Base-by-base conservation (phyloP, 2,329 filamentous ascomycete genomes). In the Ophiosphaerella korrae region DNA sequence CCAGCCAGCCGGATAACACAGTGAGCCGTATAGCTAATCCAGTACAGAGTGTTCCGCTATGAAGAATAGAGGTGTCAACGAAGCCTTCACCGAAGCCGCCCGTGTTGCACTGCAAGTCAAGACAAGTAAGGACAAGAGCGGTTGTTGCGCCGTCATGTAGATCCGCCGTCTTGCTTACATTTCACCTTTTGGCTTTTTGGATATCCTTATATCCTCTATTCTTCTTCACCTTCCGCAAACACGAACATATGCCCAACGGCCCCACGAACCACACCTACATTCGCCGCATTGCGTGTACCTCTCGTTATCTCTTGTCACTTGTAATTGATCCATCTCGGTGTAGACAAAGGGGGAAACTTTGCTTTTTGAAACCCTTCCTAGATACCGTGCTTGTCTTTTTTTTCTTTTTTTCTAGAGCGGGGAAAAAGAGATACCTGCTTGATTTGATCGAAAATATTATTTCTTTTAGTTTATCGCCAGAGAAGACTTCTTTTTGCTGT, bases 71-170 rank as follows among this genome's bases (percentile, higher is more conserved):
- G 94, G 94, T 54, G 95, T 99, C 70, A 97, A 97, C 76, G 94
- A 99, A 77, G 94, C 94, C 37, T 99, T 99, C 70, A 97, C 94
- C 35, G 94, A 99, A 79, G 94, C 94, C 35, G 93, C 94, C 21
- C 88, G 95, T 67, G 94, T 99, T 32, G 94, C 94, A 12, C 81
- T 99, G 26, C 74, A 77, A 50, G 79, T 81, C 60, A 81, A 82
- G 73, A 78, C 74, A 46, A 73, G 71, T 57, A 80, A 78, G 62
- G 78, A 81, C 64, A 77, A 78, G 62, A 70, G 74, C 42, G 66
- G 65, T 55, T 70, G 72, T 41, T 78, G 75, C 59, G 66, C 66
- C 16, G 65, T 80, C 51, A 51, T 65, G 26, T 66, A 51, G 58
- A 35, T 21, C 18, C 18, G 18, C 18, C 3, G 18, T 4, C 18